These are phyloP conservation scores for Chimonanthus praecox DNA, from an alignment of 164 flowering plant species.

Conservation along the genomic window DNA sequence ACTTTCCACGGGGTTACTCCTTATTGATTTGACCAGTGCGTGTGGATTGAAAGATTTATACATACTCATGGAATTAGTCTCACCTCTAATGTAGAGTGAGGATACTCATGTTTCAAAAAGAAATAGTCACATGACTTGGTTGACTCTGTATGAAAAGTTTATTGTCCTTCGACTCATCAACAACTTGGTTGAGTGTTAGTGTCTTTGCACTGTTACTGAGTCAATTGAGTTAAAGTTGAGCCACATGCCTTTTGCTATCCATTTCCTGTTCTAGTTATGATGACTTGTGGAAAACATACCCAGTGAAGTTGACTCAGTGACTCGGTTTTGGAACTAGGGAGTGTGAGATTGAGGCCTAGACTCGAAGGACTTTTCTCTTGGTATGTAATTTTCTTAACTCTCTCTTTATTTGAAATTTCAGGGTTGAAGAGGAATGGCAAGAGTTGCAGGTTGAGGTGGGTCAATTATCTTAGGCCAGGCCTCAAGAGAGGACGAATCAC, in stretches of 20 bases:
- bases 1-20: too few relatives aligned
- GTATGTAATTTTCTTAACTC: not conserved
- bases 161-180: too few relatives aligned
- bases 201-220: not conserved
- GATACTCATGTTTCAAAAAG: too few relatives aligned
- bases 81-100: too few relatives aligned
- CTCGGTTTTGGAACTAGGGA: not conserved
- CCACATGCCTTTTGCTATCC: not conserved
- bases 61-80: too few relatives aligned
- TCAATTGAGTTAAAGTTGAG: not conserved
- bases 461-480: constrained; percentile 87
- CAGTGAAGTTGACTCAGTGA: too few relatives aligned
- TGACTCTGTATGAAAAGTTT: too few relatives aligned
- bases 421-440: constrained; percentile 88
- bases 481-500: constrained; percentile 85
- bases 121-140: too few relatives aligned
- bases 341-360: not conserved
- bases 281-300: not conserved
- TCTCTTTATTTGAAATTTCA: constrained; percentile 12
- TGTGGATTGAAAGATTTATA: too few relatives aligned
- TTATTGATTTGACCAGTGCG: too few relatives aligned
- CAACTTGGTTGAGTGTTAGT: not conserved
- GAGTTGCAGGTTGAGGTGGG: constrained; percentile 93
- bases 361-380: not conserved
- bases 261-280: not conserved